These are phyloP conservation scores for Chlorociboria aeruginascens DNA, from an alignment of 495 filamentous ascomycete genomes.

Conservation along the genomic window DNA sequence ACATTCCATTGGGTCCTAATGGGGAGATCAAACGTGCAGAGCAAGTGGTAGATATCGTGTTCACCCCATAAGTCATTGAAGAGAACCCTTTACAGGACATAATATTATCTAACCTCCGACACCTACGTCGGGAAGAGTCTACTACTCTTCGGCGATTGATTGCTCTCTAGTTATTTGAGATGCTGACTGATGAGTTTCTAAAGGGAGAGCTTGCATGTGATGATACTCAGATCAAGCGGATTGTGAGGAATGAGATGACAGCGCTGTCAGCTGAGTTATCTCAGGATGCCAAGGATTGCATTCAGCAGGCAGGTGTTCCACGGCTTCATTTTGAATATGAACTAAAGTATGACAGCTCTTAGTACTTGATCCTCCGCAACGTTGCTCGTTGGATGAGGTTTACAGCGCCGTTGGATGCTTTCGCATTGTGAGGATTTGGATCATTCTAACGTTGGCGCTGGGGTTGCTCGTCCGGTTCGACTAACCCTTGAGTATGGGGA, in stretches of 20 bases:
- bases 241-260: constrained; percentile 80
- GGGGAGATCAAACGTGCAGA: constrained; percentile 97
- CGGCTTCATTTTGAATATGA: not conserved
- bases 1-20: constrained; percentile 93
- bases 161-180: constrained; percentile 86
- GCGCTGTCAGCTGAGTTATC: constrained; percentile 72
- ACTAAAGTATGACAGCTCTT: constrained; percentile 47
- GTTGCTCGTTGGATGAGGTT: constrained; percentile 77
- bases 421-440: too few species aligned
- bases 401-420: constrained; percentile 77
- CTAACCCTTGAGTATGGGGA: too few species aligned
- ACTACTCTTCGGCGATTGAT: constrained; percentile 87
- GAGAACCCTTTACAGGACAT: constrained; percentile 92
- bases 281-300: constrained; percentile 78
- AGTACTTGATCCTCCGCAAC: constrained; percentile 84
- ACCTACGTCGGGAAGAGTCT: constrained; percentile 70
- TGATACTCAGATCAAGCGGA: constrained; percentile 80
- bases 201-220: constrained; percentile 95
- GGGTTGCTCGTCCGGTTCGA: too few species aligned
- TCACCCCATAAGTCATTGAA: constrained; percentile 84
- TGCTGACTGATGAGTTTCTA: constrained; percentile 89
- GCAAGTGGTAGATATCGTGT: constrained; percentile 96
- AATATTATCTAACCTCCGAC: constrained; percentile 96
- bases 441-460: too few species aligned
- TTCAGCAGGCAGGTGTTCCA: constrained; percentile 55